Evolutionary conservation across 306 rosid species (phyloP), one percentile per base, ranked within the genome.

Genomic region (Trichosanthes cucumerina): DNA sequence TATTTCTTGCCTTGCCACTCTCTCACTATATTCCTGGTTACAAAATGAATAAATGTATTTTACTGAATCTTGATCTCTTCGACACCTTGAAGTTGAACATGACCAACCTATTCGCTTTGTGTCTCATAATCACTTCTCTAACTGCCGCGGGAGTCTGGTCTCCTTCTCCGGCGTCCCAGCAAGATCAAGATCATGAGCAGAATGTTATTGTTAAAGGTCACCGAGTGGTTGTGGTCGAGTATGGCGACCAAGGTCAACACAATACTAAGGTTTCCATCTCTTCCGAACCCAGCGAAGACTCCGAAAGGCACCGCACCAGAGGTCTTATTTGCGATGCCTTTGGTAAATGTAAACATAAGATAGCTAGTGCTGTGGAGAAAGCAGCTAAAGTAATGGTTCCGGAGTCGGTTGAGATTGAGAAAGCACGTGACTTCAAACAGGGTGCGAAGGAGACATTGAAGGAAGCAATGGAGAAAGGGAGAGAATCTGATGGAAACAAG

Each of bases 191-290:
- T 0, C 21, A 23, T 11, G 62, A 63, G 16, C 26, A 70, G 2
- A 80, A 65, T 47, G 84, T 91, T n/a, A 90, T 91, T 3, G 82
- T 92, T 1, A 89, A 84, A 68, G 96, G 95, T 4, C 91, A 89
- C 56, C 78, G 89, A 54, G 88, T 88, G 1, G 89, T 92, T 1
- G 96, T 95, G 0, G 93, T 91, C 9, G 96, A 95, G 82, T 89
- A 87, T 3, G 80, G 38, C 50, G 91, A 91, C 33, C 79, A 85
- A 19, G 93, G 86, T 14, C 65, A 80, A 2, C 93, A 86, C 2
- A 87, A 81, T 82, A 94, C 96, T 68, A 92, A 87, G 56, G 80
- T 94, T 78, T 92, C 97, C 5, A 84, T 90, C 81, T 84, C 89
- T 34, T 84, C 94, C 0, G 88, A 85, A 1, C 81, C 87, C 4